Conservation (phyloP, 2,329 filamentous ascomycete species). For the Aspergillus awamori region DNA sequence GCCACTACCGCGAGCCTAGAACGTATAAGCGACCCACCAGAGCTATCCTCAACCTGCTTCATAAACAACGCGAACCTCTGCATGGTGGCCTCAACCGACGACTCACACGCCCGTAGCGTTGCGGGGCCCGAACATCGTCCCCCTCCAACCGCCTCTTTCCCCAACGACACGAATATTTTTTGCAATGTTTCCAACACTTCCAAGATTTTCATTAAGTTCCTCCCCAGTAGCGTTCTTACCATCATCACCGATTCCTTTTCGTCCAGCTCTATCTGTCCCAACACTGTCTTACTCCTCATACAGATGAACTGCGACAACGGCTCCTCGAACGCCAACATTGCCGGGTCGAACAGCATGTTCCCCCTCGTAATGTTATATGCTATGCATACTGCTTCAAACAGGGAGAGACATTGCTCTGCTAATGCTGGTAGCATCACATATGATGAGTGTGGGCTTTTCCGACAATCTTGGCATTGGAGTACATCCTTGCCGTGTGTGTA, state of each 20-base stretch:
- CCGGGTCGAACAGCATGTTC: slow-evolving; percentile 27
- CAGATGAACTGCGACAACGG: slow-evolving; percentile 28
- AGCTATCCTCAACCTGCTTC: slow-evolving; percentile 27
- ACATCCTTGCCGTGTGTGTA: slow-evolving; percentile 26
- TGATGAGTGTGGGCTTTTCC: slow-evolving; percentile 22
- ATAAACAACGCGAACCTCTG: slow-evolving; percentile 27
- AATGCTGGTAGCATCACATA: slow-evolving; percentile 46
- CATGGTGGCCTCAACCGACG: slow-evolving; percentile 27
- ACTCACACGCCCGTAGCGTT: slow-evolving; percentile 23
- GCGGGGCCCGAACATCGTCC: slow-evolving; percentile 12
- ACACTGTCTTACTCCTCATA: slow-evolving; percentile 28
- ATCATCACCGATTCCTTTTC: slow-evolving; percentile 27
- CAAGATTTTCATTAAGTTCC: slow-evolving; percentile 26
- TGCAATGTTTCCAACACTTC: slow-evolving; percentile 27
- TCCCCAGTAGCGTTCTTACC: slow-evolving; percentile 27
- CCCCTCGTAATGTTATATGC: slow-evolving; percentile 29
- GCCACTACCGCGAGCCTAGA: background rate
- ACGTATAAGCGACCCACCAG: slow-evolving; percentile 11
- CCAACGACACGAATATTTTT: slow-evolving; percentile 15
- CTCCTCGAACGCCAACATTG: slow-evolving; percentile 27
- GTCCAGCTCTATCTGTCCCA: slow-evolving; percentile 32
- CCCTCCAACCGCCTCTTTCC: slow-evolving; percentile 16
- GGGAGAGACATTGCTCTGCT: slow-evolving; percentile 35
- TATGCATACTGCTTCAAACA: slow-evolving; percentile 31
- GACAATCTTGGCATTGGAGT: slow-evolving; percentile 28